Evolutionary conservation across 208 protist genomes (phyloP).

Genomic region (Acanthamoeba culbertsoni): DNA sequence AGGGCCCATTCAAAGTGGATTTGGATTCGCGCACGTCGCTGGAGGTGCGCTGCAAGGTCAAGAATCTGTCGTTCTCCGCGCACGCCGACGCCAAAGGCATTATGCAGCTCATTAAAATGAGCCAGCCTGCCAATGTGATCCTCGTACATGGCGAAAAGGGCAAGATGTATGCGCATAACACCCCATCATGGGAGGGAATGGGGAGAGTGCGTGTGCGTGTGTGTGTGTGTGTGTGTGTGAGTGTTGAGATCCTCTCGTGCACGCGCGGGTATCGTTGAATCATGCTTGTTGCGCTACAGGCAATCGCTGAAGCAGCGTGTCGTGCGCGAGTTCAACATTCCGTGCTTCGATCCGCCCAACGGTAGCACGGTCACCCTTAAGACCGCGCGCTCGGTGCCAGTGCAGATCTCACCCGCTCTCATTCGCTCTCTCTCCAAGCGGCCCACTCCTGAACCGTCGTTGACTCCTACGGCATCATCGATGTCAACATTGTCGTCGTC

Average conservation of each 20-base stretch:
- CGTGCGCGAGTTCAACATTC: constrained; percentile 35
- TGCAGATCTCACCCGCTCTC: background rate
- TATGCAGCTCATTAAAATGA: constrained; percentile 83
- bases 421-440: background rate
- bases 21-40: constrained; percentile 81
- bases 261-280: too few relatives aligned
- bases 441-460: background rate
- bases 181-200: too few relatives aligned
- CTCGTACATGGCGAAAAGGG: constrained; percentile 88
- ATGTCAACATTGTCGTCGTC: background rate
- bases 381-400: background rate
- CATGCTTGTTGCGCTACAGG: background rate
- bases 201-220: too few relatives aligned
- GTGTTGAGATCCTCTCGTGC: too few relatives aligned
- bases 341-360: constrained; percentile 46
- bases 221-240: too few relatives aligned
- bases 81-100: constrained; percentile 92
- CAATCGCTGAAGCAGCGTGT: constrained; percentile 56
- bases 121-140: constrained; percentile 81
- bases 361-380: constrained; percentile 38
- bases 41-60: constrained; percentile 80
- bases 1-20: constrained; percentile 69
- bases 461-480: background rate
- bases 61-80: constrained; percentile 77
- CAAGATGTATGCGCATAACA: constrained; percentile 80